Base-by-base conservation (phyloP, 2,329 filamentous ascomycete genomes). In the Thelonectria rubi region DNA sequence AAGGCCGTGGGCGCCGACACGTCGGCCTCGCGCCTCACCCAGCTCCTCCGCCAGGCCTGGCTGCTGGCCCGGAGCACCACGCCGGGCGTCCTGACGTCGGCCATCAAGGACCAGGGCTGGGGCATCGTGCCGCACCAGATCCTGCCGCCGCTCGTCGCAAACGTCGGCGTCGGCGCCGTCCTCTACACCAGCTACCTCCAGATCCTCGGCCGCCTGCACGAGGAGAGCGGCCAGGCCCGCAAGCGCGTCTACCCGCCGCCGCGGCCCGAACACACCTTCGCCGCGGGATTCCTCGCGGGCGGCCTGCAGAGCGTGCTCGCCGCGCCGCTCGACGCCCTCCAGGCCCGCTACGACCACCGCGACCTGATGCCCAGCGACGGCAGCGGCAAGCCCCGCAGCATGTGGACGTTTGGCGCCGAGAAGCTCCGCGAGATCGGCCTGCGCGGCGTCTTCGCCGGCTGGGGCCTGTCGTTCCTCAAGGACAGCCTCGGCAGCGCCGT, bases 101-200 rank as follows among this genome's bases (percentile, higher is more conserved):
- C 90, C 0, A 82, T 93, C 39, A 81, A 80, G 51, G 84, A 86
- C n/a, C 82, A 92, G 60, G 91, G 91, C 52, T 93, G 90, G 91
- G 78, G 82, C 18, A 88, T 93, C 55, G 82, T 94, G 11, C 90
- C 90, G 0, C 88, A 92, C 64, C 90, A 93, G 77, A 86, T 93
- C n/a, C 77, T 93, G 18, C 91, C 91, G 43, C 91, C 91, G 14
- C 79, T 93, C 43, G 78, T 92, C 17, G 91, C 91, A 34, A 94
- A 93, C 68, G 85, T 91, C 1, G 86, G 85, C 39, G 89, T 93
- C 51, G 90, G 90, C 3, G 90, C 90, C 1, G 85, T 93, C 3
- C 78, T 93, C 15, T 94, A 93, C 75, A 92, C 90, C 1, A 87
- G 85, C 67, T 94, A 94, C 71, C 83, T 93, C 17, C 88, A 91